phyloP scores from a whole-genome alignment of 768 basidiomycete genomes.

The Boletus rex-veris region DNA sequence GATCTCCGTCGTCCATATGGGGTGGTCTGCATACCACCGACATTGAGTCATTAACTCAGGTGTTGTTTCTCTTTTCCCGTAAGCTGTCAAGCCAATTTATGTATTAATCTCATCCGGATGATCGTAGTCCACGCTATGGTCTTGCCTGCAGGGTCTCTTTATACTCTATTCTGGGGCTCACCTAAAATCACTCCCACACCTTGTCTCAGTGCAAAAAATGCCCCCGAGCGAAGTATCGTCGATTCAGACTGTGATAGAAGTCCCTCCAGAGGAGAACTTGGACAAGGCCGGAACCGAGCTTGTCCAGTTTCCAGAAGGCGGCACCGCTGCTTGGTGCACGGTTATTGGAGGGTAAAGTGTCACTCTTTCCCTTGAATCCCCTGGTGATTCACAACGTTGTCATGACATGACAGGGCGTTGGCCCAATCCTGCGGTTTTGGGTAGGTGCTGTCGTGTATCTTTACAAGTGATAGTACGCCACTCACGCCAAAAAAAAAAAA shows the following conservation, averaged over 20 bases:
- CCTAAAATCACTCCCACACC: not conserved
- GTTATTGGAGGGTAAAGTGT: constrained; percentile 23
- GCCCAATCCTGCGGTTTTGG: constrained; percentile 35
- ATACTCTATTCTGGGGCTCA: not conserved
- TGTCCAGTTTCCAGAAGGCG: constrained; percentile 28
- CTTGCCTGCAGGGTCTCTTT: not conserved
- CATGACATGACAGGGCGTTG: constrained; percentile 24
- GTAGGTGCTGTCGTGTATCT: constrained; percentile 2
- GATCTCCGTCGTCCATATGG: no score
- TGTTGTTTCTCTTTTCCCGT: no score
- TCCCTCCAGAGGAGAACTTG: not conserved
- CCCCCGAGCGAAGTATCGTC: constrained; percentile 1
- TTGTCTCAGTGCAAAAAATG: constrained; percentile 1
- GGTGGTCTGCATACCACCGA: not conserved
- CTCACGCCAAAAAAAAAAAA: not conserved
- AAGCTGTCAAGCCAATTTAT: no score
- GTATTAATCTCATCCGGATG: no score
- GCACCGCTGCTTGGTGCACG: constrained; percentile 23
- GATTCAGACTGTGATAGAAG: not conserved
- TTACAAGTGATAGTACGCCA: not conserved
- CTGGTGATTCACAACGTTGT: not conserved
- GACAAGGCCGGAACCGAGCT: not conserved
- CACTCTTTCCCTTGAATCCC: not conserved
- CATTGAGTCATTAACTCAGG: not conserved
- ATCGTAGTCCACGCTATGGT: no score